Evolutionary conservation across 192 early-diverging fungal genomes (phyloP).

Genomic region (Linnemannia zychae): DNA sequence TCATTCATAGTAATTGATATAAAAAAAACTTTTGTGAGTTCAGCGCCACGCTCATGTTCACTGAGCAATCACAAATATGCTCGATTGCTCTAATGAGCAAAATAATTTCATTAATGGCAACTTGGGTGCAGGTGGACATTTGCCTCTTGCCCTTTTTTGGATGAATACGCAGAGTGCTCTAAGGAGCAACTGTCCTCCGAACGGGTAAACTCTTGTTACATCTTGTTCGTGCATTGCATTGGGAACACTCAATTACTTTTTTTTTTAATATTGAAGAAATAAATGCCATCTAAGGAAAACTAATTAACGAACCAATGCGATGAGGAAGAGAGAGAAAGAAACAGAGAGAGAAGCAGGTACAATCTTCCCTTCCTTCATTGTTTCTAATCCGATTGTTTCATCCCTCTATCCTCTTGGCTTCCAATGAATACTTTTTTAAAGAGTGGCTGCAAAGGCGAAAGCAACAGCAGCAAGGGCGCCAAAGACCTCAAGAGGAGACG

Average conservation of each 20-base stretch:
- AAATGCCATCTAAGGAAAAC: not conserved
- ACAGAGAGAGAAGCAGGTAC: not conserved
- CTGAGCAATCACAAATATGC: not conserved
- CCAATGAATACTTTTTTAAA: no score
- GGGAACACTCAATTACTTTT: not conserved
- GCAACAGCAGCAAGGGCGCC: constrained; percentile 25
- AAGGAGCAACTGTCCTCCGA: no score
- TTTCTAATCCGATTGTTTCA: not conserved
- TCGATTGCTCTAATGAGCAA: not conserved
- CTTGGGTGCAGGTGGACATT: not conserved
- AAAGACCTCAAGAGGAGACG: constrained; percentile 5
- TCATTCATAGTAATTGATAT: not conserved
- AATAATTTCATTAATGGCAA: not conserved
- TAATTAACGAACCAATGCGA: not conserved
- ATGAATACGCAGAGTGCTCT: not conserved
- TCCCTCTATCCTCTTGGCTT: no score
- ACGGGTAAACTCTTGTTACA: no score
- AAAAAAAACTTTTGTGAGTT: not conserved
- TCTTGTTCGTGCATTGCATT: not conserved
- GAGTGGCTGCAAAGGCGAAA: not conserved
- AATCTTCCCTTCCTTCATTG: not conserved
- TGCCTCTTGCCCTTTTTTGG: not conserved
- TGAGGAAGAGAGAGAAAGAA: not conserved
- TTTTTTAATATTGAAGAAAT: not conserved
- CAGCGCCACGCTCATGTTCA: not conserved